Evolutionary conservation across 2,329 filamentous ascomycete species (phyloP).

Genomic region (Aspergillus neoniger): DNA sequence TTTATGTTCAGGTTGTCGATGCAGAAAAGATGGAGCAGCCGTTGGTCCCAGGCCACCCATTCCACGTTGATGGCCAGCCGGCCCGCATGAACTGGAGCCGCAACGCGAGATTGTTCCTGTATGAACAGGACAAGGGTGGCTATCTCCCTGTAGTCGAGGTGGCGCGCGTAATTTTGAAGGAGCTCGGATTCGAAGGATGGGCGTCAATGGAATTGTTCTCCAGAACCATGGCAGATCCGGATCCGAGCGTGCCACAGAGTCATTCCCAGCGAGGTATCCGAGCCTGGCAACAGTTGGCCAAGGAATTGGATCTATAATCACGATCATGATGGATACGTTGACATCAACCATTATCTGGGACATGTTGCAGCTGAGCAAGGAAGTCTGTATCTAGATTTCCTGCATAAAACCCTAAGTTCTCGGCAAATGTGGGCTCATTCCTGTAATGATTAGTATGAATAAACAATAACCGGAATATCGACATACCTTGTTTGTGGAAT

Average conservation of each 20-base stretch:
- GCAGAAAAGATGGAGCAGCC: slow-evolving; percentile 63
- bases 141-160: slow-evolving; percentile 68
- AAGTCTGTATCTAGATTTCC: slow-evolving; percentile 27
- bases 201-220: slow-evolving; percentile 71
- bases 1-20: slow-evolving; percentile 74
- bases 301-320: slow-evolving; percentile 4
- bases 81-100: slow-evolving; percentile 74
- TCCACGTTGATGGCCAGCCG: slow-evolving; percentile 59
- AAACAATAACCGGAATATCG: background rate
- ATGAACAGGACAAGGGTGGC: slow-evolving; percentile 59
- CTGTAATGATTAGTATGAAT: background rate
- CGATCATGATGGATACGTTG: too few relatives aligned
- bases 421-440: slow-evolving; percentile 23
- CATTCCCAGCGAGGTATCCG: slow-evolving; percentile 53
- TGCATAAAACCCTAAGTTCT: slow-evolving; percentile 26
- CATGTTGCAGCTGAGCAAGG: slow-evolving; percentile 20
- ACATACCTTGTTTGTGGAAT: slow-evolving; percentile 21
- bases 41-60: slow-evolving; percentile 57
- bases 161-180: slow-evolving; percentile 61
- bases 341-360: background rate
- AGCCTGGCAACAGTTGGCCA: slow-evolving; percentile 51
- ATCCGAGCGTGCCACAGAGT: slow-evolving; percentile 55
- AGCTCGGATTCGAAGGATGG: slow-evolving; percentile 66
- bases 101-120: slow-evolving; percentile 69
- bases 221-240: slow-evolving; percentile 55